phyloP scores from a whole-genome alignment of 768 basidiomycete species.

The Mycena vitilis region DNA sequence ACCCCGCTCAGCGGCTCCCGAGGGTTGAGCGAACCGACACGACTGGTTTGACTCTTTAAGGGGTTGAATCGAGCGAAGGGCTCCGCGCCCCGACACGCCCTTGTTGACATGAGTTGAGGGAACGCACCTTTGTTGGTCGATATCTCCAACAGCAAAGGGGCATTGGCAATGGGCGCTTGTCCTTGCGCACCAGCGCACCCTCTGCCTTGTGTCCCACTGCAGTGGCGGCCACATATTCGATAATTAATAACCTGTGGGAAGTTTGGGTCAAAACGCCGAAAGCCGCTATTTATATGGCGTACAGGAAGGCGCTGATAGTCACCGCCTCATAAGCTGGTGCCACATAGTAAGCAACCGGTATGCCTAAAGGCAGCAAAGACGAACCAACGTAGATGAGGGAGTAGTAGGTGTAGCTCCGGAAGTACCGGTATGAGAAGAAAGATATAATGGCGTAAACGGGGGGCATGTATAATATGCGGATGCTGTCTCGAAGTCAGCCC shows the following conservation, averaged over 20 bases:
- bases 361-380: slow-evolving; percentile 12
- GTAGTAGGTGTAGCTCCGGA: slow-evolving; percentile 74
- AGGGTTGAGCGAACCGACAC: no score
- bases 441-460: slow-evolving; percentile 84
- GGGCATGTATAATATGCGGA: slow-evolving; percentile 88
- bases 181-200: slow-evolving; percentile 80
- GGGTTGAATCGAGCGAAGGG: no score
- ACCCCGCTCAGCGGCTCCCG: no score
- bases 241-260: slow-evolving; percentile 71
- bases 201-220: slow-evolving; percentile 69
- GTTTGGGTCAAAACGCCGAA: not conserved
- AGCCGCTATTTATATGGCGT: slow-evolving; percentile 36
- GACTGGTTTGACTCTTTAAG: no score
- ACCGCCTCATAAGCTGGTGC: slow-evolving; percentile 78
- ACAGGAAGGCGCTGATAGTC: slow-evolving; percentile 91
- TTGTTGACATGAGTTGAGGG: no score
- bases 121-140: slow-evolving; percentile 77
- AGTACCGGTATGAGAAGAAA: slow-evolving; percentile 89
- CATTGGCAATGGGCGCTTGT: slow-evolving; percentile 80
- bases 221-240: slow-evolving; percentile 85
- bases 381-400: slow-evolving; percentile 59
- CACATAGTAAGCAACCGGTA: slow-evolving; percentile 3
- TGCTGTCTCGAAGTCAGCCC: slow-evolving; percentile 48
- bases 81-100: no score
- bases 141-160: slow-evolving; percentile 89